phyloP scores from a whole-genome alignment of 331 rosid genomes.

The Phaseolus coccineus region DNA sequence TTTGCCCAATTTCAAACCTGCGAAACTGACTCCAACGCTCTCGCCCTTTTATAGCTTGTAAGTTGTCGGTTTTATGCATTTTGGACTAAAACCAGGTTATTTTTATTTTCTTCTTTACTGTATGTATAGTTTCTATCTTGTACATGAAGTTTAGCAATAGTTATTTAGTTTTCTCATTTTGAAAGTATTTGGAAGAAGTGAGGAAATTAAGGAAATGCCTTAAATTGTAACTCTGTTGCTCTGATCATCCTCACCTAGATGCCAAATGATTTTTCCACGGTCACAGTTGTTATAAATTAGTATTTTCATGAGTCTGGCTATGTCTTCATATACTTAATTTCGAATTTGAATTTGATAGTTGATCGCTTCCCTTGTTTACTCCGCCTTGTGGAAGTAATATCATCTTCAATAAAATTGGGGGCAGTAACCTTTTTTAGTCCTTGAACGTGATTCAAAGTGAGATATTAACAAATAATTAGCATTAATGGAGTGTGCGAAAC shows the following conservation, averaged over 20 bases:
- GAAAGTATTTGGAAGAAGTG: not conserved
- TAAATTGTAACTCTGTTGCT: not conserved
- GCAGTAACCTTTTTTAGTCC: not conserved
- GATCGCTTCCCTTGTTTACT: not conserved
- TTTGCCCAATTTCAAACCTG: slow-evolving; percentile 41
- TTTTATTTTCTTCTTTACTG: not conserved
- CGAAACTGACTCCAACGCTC: slow-evolving; percentile 30
- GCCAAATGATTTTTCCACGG: not conserved
- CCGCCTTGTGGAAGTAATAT: not conserved
- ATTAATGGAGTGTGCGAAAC: not conserved
- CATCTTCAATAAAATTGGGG: not conserved
- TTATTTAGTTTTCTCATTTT: not conserved
- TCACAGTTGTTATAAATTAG: not conserved
- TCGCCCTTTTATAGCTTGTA: slow-evolving; percentile 50
- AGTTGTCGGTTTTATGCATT: slow-evolving; percentile 38
- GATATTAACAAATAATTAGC: not conserved
- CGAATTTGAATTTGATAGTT: not conserved
- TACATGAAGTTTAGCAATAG: not conserved
- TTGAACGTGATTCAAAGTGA: not conserved
- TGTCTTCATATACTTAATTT: not conserved
- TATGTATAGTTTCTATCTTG: slow-evolving; percentile 32
- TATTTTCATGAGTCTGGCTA: not conserved
- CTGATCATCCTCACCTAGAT: not conserved
- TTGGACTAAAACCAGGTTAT: not conserved
- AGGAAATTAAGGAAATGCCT: not conserved